Percentiles rank a stretch among this genome's conserved stretches.
Evolutionary conservation across 2,329 filamentous ascomycete genomes (phyloP).

Genomic region (Colletotrichum lindemuthianum): DNA sequence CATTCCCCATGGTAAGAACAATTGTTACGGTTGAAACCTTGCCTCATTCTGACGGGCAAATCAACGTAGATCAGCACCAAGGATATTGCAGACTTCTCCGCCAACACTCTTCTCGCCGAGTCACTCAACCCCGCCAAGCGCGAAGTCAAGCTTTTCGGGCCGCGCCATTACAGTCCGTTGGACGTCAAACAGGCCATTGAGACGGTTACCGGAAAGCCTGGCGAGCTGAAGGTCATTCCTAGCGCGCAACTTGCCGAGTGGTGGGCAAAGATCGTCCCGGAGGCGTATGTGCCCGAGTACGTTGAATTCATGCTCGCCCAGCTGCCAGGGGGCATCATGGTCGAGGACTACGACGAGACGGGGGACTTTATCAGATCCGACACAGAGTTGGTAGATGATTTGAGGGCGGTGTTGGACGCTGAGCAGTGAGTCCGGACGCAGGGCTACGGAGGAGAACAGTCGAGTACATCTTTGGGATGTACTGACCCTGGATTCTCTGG

Average conservation of each 20-base stretch:
- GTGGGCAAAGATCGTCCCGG: slow-evolving; percentile 40
- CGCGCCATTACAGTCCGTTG: slow-evolving; percentile 40
- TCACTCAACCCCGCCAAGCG: slow-evolving; percentile 27
- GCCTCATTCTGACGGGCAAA: background rate
- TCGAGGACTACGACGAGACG: slow-evolving; percentile 38
- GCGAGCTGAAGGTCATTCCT: slow-evolving; percentile 39
- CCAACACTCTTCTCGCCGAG: slow-evolving; percentile 38
- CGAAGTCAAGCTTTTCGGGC: slow-evolving; percentile 42
- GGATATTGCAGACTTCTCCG: slow-evolving; percentile 42
- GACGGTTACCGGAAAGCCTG: slow-evolving; percentile 40
- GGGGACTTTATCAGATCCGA: slow-evolving; percentile 38
- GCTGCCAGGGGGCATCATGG: slow-evolving; percentile 41
- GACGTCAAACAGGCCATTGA: slow-evolving; percentile 45
- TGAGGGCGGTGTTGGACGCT: slow-evolving; percentile 12
- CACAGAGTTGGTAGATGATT: slow-evolving; percentile 40
- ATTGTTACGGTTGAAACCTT: background rate
- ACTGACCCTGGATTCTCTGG: too few species aligned
- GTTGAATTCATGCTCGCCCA: slow-evolving; percentile 27
- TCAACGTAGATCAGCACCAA: slow-evolving; percentile 41
- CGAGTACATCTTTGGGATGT: too few species aligned
- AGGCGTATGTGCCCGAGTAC: slow-evolving; percentile 26
- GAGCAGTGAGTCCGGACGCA: too few species aligned
- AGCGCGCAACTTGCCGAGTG: slow-evolving; percentile 39
- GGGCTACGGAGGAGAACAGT: too few species aligned
- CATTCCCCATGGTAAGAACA: slow-evolving; percentile 44